phyloP scores from a whole-genome alignment of 352 stramenopile genomes.

The Globisporangium nunn region DNA sequence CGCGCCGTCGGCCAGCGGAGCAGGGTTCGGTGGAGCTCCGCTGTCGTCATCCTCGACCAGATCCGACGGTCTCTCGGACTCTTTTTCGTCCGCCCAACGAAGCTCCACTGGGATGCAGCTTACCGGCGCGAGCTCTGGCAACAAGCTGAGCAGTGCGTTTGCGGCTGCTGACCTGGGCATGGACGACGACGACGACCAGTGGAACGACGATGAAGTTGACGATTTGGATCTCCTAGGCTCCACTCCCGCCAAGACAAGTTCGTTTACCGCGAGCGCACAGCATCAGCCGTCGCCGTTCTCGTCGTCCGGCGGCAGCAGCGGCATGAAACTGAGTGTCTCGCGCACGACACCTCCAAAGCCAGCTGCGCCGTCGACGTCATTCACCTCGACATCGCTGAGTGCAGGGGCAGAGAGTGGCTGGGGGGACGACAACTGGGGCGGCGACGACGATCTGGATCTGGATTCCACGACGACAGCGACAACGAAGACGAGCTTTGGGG shows the following conservation, averaged over 20 bases:
- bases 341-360: slow-evolving; percentile 15
- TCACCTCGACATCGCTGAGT: slow-evolving; percentile 17
- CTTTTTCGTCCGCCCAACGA: slow-evolving; percentile 1
- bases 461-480: slow-evolving; percentile 1
- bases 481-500: not conserved
- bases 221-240: slow-evolving; percentile 39
- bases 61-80: slow-evolving; percentile 2
- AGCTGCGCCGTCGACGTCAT: slow-evolving; percentile 16
- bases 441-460: slow-evolving; percentile 38
- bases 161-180: slow-evolving; percentile 34
- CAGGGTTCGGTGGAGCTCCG: slow-evolving; percentile 1
- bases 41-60: slow-evolving; percentile 19
- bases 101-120: slow-evolving; percentile 11
- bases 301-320: slow-evolving; percentile 6
- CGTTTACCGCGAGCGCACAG: slow-evolving; percentile 3
- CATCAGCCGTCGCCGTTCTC: slow-evolving; percentile 22
- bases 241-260: slow-evolving; percentile 14
- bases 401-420: slow-evolving; percentile 28
- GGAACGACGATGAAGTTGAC: slow-evolving; percentile 52
- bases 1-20: slow-evolving; percentile 4
- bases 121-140: slow-evolving; percentile 3
- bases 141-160: slow-evolving; percentile 31
- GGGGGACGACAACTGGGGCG: slow-evolving; percentile 67
- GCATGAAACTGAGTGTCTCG: slow-evolving; percentile 50
- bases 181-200: slow-evolving; percentile 45